A percentile compares a stretch with the other conserved stretches of the same genome.
phyloP scores from a whole-genome alignment of 2,329 filamentous ascomycete genomes.

The Paraphoma chrysanthemicola region DNA sequence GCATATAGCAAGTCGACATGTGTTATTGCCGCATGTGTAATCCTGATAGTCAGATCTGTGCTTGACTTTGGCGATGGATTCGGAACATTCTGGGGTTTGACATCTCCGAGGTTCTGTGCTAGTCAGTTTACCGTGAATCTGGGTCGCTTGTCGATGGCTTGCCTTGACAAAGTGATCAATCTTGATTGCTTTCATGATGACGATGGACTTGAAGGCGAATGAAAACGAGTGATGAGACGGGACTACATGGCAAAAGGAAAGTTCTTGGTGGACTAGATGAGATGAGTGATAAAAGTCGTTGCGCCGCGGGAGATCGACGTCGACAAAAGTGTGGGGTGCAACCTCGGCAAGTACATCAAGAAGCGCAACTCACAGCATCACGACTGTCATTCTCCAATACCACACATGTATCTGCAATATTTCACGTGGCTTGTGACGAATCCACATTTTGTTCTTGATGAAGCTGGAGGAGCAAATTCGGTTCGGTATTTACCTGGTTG shows the following conservation, averaged over 20 bases:
- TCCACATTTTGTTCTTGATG: too few species aligned
- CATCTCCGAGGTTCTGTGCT: conserved; percentile 38
- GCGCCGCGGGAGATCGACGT: background rate
- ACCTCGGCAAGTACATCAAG: background rate
- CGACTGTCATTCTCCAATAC: background rate
- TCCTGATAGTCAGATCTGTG: conserved; percentile 53
- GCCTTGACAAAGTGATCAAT: conserved; percentile 21
- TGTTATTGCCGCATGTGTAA: conserved; percentile 64
- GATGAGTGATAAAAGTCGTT: background rate
- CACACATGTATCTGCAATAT: too few species aligned
- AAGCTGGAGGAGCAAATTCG: too few species aligned
- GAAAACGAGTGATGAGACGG: too few species aligned
- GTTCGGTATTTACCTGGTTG: too few species aligned
- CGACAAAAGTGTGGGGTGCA: background rate
- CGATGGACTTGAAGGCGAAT: background rate
- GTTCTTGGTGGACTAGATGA: background rate
- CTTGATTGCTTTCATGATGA: conserved; percentile 29
- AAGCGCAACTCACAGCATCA: background rate
- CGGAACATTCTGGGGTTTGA: conserved; percentile 29
- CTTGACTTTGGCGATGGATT: conserved; percentile 41
- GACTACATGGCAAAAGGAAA: background rate
- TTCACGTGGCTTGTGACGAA: too few species aligned
- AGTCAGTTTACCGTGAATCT: background rate
- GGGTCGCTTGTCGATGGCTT: background rate
- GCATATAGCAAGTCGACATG: conserved; percentile 68